Conservation (phyloP, 2,329 filamentous ascomycete species). For the Colletotrichum sojae region DNA sequence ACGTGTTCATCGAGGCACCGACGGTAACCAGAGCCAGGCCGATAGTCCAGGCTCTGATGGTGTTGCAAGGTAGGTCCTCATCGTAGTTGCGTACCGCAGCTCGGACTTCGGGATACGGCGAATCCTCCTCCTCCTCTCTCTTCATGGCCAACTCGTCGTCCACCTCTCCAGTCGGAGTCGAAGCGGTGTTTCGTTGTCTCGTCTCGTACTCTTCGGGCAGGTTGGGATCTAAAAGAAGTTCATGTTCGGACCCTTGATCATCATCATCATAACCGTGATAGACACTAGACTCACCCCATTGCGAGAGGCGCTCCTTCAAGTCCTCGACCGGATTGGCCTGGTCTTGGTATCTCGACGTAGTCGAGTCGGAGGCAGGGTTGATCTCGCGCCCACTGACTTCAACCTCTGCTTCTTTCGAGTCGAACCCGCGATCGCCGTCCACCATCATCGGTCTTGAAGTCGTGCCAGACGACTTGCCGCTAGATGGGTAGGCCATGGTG, state of each 20-base stretch:
- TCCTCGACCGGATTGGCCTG: slow-evolving; percentile 47
- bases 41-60: slow-evolving; percentile 75
- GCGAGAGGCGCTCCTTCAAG: slow-evolving; percentile 54
- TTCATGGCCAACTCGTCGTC: slow-evolving; percentile 52
- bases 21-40: slow-evolving; percentile 69
- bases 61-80: slow-evolving; percentile 76
- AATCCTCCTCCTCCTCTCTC: slow-evolving; percentile 67
- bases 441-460: slow-evolving; percentile 41
- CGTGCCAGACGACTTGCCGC: slow-evolving; percentile 52
- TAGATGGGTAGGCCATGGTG: slow-evolving; percentile 50
- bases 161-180: slow-evolving; percentile 43
- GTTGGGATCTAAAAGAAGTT: slow-evolving; percentile 70
- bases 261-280: slow-evolving; percentile 56
- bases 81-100: slow-evolving; percentile 76
- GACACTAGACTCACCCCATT: slow-evolving; percentile 58
- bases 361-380: slow-evolving; percentile 42
- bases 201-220: slow-evolving; percentile 60
- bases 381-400: slow-evolving; percentile 50
- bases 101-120: slow-evolving; percentile 76
- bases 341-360: slow-evolving; percentile 40
- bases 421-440: slow-evolving; percentile 47
- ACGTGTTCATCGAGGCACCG: slow-evolving; percentile 73
- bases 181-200: slow-evolving; percentile 43
- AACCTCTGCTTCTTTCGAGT: slow-evolving; percentile 47
- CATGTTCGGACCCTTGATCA: slow-evolving; percentile 66